A percentile compares a stretch with the other conserved stretches of the same genome.
Conservation (phyloP, 2,329 filamentous ascomycete species). For the Colletotrichum sp. region DNA sequence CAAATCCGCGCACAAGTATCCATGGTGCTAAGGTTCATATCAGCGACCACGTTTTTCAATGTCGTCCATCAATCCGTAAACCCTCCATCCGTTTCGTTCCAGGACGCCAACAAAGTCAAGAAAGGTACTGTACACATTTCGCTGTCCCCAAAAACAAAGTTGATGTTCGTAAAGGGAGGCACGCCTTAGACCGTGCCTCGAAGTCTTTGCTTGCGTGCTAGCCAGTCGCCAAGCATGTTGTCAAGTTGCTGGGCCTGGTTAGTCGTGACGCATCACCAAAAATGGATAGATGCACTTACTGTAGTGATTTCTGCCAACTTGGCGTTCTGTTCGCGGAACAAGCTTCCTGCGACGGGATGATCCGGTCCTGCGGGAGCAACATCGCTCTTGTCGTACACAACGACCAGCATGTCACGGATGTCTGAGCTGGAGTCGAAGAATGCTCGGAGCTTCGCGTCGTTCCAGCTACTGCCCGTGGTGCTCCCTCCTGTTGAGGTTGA, state of each 20-base stretch:
- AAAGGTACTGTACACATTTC: constrained; percentile 17
- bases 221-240: constrained; percentile 82
- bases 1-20: constrained; percentile 18
- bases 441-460: constrained; percentile 80
- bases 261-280: constrained; percentile 3
- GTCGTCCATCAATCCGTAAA: constrained; percentile 19
- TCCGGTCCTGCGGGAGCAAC: constrained; percentile 80
- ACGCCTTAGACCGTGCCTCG: constrained; percentile 49
- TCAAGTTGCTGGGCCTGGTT: constrained; percentile 71
- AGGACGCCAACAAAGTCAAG: constrained; percentile 16
- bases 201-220: constrained; percentile 72
- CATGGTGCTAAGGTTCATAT: constrained; percentile 26
- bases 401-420: constrained; percentile 85
- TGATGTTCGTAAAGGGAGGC: neutral
- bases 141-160: constrained; percentile 16
- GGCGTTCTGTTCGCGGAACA: constrained; percentile 88
- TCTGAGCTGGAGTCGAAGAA: constrained; percentile 92
- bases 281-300: constrained; percentile 46
- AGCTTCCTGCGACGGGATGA: constrained; percentile 79
- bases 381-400: constrained; percentile 91
- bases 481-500: constrained; percentile 49
- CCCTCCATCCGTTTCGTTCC: constrained; percentile 13
- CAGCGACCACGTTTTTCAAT: constrained; percentile 21
- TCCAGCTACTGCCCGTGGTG: constrained; percentile 73
- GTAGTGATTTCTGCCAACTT: constrained; percentile 85